A percentile compares a stretch with the other conserved stretches of the same genome.
Conservation (phyloP, 345 rosid species). For the Cochlearia excelsa region DNA sequence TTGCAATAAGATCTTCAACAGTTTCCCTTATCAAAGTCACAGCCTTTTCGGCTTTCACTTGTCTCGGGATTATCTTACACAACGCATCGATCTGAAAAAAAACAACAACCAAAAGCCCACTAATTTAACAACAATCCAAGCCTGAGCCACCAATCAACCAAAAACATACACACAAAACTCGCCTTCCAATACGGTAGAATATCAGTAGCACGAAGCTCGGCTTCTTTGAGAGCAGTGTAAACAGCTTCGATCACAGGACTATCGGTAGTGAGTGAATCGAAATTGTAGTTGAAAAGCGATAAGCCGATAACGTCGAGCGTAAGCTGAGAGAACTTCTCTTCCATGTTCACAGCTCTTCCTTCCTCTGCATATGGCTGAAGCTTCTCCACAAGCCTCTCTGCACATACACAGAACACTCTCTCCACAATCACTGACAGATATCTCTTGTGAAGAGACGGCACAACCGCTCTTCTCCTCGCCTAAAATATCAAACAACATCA, state of each 20-base stretch:
- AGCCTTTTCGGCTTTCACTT: slow-evolving; percentile 87
- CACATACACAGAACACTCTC: slow-evolving; percentile 81
- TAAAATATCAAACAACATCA: slow-evolving; percentile 16
- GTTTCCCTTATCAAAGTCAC: slow-evolving; percentile 63
- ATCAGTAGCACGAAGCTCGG: slow-evolving; percentile 92
- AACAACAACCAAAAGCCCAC: slow-evolving; percentile 7
- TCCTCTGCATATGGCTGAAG: slow-evolving; percentile 56
- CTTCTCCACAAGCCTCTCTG: slow-evolving; percentile 89
- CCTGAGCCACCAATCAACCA: not conserved
- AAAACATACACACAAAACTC: slow-evolving; percentile 26
- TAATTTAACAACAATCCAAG: slow-evolving; percentile 16
- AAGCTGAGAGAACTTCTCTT: slow-evolving; percentile 78
- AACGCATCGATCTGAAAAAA: slow-evolving; percentile 49
- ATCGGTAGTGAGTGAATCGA: slow-evolving; percentile 69
- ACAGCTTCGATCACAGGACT: slow-evolving; percentile 93
- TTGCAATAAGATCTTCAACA: slow-evolving; percentile 77
- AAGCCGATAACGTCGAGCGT: slow-evolving; percentile 92
- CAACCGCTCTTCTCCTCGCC: slow-evolving; percentile 91
- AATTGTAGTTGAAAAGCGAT: slow-evolving; percentile 79
- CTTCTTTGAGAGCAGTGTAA: slow-evolving; percentile 89
- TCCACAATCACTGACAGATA: slow-evolving; percentile 88
- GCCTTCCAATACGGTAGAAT: slow-evolving; percentile 95
- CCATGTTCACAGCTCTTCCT: slow-evolving; percentile 93
- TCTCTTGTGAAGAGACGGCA: slow-evolving; percentile 91
- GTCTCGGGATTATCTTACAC: slow-evolving; percentile 86